phyloP scores from a whole-genome alignment of 176 grass and related monocot species.

The Elaeis guineensis region DNA sequence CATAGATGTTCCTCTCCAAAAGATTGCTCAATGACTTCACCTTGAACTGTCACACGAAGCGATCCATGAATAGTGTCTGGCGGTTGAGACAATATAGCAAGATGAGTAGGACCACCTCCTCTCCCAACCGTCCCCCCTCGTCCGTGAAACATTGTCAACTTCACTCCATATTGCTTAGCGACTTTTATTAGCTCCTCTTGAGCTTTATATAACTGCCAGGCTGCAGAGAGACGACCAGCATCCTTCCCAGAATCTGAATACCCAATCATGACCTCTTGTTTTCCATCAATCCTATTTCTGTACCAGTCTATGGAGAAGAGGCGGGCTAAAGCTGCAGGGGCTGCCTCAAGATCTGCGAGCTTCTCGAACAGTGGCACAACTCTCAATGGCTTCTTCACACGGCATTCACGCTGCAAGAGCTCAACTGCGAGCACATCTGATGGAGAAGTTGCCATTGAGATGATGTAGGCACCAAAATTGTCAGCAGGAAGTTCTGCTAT shows the following conservation, averaged over 20 bases:
- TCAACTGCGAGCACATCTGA: constrained; percentile 97
- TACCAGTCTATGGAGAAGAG: constrained; percentile 97
- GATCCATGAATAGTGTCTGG: constrained; percentile 87
- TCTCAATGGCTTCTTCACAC: constrained; percentile 63
- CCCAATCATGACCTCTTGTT: constrained; percentile 99
- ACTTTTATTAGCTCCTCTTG: constrained; percentile 98
- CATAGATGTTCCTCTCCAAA: constrained; percentile 93
- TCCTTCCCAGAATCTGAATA: constrained; percentile 99
- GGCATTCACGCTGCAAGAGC: constrained; percentile 80
- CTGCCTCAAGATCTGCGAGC: constrained; percentile 86
- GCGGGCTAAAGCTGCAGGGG: constrained; percentile 71
- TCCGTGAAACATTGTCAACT: constrained; percentile 98
- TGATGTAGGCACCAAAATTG: constrained; percentile 88
- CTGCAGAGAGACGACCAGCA: constrained; percentile 86
- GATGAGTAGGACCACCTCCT: constrained; percentile 91
- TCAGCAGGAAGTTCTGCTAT: constrained; percentile 82
- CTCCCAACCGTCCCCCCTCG: constrained; percentile 91
- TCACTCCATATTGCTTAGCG: constrained; percentile 86
- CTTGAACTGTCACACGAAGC: constrained; percentile 90
- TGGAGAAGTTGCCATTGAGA: constrained; percentile 94
- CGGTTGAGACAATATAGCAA: constrained; percentile 94
- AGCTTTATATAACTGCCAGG: constrained; percentile 95
- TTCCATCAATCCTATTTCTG: constrained; percentile 81
- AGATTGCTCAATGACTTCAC: constrained; percentile 90
- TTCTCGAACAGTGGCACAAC: constrained; percentile 98